phyloP scores from a whole-genome alignment of 441 rosid species.

The Adansonia grandidieri region DNA sequence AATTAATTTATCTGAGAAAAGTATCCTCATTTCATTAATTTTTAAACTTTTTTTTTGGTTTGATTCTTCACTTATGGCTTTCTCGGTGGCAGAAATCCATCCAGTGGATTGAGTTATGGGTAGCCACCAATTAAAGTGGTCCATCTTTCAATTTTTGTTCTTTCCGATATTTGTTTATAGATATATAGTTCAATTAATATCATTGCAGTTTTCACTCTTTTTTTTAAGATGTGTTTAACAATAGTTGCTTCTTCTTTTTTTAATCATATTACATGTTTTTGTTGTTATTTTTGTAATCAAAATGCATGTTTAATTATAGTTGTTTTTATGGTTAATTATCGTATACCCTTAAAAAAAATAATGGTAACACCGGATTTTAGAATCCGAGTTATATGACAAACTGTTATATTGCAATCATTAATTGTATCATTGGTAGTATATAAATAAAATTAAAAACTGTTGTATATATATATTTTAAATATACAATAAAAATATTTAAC shows the following conservation, averaged over 20 bases:
- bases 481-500: too few relatives aligned
- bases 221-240: background rate
- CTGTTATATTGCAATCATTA: background rate
- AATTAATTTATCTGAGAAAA: background rate
- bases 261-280: too few relatives aligned
- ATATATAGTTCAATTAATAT: background rate
- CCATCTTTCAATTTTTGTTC: slow-evolving; percentile 13
- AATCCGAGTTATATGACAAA: background rate
- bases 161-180: background rate
- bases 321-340: too few relatives aligned
- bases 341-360: too few relatives aligned
- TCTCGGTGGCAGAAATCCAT: slow-evolving; percentile 11
- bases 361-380: background rate
- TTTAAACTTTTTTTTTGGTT: background rate
- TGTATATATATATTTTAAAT: too few relatives aligned
- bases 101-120: slow-evolving; percentile 15
- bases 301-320: background rate
- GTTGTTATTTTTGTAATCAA: background rate
- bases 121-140: slow-evolving; percentile 25
- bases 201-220: background rate
- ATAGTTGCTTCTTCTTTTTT: background rate
- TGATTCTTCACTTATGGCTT: background rate
- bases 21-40: background rate
- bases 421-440: too few relatives aligned
- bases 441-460: too few relatives aligned